phyloP scores from a whole-genome alignment of 495 filamentous ascomycete genomes.

The Penicillium fimorum region DNA sequence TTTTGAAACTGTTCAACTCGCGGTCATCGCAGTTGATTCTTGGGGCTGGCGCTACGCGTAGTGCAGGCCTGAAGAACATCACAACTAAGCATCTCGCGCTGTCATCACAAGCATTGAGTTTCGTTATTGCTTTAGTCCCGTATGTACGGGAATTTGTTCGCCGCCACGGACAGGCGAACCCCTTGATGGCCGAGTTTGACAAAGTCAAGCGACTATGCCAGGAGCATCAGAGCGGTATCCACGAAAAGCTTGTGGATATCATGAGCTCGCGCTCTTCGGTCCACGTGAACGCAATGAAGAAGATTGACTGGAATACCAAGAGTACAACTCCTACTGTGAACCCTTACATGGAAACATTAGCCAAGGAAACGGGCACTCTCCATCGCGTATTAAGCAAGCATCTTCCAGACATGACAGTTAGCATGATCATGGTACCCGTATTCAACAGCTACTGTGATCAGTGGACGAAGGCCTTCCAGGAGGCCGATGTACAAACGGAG shows the following conservation, averaged over 20 bases:
- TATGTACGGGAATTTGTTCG: conserved; percentile 90
- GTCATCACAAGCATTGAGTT: conserved; percentile 84
- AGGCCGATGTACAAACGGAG: conserved; percentile 63
- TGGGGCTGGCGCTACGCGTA: conserved; percentile 85
- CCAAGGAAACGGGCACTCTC: conserved; percentile 83
- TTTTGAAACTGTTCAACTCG: conserved; percentile 89
- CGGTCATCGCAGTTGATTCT: conserved; percentile 91
- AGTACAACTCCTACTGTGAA: conserved; percentile 45
- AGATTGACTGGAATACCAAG: conserved; percentile 69
- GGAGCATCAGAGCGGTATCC: conserved; percentile 90
- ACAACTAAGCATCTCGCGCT: conserved; percentile 93
- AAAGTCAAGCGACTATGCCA: conserved; percentile 85
- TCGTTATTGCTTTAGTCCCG: conserved; percentile 82
- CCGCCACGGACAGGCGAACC: conserved; percentile 64
- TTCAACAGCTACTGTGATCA: conserved; percentile 85
- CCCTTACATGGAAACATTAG: conserved; percentile 86
- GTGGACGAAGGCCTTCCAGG: conserved; percentile 71
- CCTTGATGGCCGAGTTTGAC: conserved; percentile 85
- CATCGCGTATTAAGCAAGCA: conserved; percentile 86
- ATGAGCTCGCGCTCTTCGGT: conserved; percentile 76
- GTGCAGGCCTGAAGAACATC: conserved; percentile 93
- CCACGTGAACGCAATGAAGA: conserved; percentile 73
- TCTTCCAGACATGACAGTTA: conserved; percentile 72
- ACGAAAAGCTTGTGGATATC: conserved; percentile 94
- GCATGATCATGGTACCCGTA: conserved; percentile 86